Conservation (phyloP, 2,329 filamentous ascomycete species). For the Colletotrichum cuscutae region DNA sequence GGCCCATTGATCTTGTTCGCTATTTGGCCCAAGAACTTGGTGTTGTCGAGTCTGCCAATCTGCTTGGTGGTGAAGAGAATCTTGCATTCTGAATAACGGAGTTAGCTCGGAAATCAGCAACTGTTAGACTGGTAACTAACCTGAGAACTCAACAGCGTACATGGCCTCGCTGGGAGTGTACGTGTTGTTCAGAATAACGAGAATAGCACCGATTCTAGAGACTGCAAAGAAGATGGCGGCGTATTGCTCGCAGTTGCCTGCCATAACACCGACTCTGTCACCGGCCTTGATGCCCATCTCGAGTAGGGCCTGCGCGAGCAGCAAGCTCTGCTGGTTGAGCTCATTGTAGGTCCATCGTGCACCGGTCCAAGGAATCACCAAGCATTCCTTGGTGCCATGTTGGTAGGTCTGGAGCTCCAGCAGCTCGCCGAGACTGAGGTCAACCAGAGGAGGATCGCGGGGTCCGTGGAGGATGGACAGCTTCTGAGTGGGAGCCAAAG, state of each 20-base stretch:
- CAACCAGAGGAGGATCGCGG: conserved; percentile 74
- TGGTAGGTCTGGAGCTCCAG: conserved; percentile 76
- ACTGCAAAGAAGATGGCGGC: conserved; percentile 79
- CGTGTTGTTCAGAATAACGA: conserved; percentile 85
- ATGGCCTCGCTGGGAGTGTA: conserved; percentile 80
- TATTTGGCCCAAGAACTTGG: conserved; percentile 65
- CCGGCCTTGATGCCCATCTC: conserved; percentile 74
- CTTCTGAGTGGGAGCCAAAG: conserved; percentile 47
- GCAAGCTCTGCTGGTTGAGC: conserved; percentile 69
- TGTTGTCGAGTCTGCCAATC: conserved; percentile 75
- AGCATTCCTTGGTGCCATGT: conserved; percentile 72
- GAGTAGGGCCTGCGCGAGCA: conserved; percentile 73
- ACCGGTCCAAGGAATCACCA: conserved; percentile 81
- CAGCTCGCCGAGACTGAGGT: conserved; percentile 78
- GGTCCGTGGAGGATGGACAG: conserved; percentile 75
- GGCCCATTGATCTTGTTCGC: conserved; percentile 55
- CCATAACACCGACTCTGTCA: conserved; percentile 80
- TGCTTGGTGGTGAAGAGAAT: conserved; percentile 77
- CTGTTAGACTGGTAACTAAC: conserved; percentile 48
- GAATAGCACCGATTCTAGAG: conserved; percentile 72
- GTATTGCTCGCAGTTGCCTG: conserved; percentile 85
- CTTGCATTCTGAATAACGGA: conserved; percentile 69
- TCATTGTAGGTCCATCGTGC: conserved; percentile 78
- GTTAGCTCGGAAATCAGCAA: background rate
- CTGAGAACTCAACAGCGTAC: conserved; percentile 76